Percentiles rank a stretch among this genome's conserved stretches.
These are phyloP conservation scores for Salix purpurea DNA, from an alignment of 345 rosid species.

Conservation along the genomic window DNA sequence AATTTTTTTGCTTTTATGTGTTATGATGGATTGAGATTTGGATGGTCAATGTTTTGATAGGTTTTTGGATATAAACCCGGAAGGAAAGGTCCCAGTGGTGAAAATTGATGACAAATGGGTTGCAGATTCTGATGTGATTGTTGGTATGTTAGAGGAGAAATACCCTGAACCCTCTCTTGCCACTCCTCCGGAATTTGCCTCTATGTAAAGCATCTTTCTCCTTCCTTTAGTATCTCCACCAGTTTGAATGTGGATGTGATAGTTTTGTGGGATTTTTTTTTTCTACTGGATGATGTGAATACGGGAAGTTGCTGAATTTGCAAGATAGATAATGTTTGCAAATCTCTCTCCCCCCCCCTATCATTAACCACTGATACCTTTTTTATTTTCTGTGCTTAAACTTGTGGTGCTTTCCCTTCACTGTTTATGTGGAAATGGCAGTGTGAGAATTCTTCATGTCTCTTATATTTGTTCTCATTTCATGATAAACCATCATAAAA, in stretches of 20 bases:
- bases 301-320: background rate
- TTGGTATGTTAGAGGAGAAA: slow-evolving; percentile 72
- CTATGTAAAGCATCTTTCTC: slow-evolving; percentile 44
- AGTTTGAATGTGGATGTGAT: background rate
- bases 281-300: background rate
- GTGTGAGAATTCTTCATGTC: background rate
- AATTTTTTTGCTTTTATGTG: background rate
- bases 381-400: background rate
- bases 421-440: background rate
- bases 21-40: background rate
- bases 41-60: slow-evolving; percentile 23
- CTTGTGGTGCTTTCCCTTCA: background rate
- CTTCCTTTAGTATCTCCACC: background rate
- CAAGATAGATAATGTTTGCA: background rate
- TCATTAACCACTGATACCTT: background rate
- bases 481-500: background rate
- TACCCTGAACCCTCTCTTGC: slow-evolving; percentile 69
- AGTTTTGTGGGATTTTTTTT: background rate
- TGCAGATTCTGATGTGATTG: slow-evolving; percentile 80
- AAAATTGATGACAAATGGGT: slow-evolving; percentile 83
- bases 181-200: slow-evolving; percentile 57
- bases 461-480: background rate
- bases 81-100: slow-evolving; percentile 75
- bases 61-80: slow-evolving; percentile 76
- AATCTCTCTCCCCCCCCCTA: background rate